Conservation (phyloP, 106 monocot genomes). For the Triglochin maritima region DNA sequence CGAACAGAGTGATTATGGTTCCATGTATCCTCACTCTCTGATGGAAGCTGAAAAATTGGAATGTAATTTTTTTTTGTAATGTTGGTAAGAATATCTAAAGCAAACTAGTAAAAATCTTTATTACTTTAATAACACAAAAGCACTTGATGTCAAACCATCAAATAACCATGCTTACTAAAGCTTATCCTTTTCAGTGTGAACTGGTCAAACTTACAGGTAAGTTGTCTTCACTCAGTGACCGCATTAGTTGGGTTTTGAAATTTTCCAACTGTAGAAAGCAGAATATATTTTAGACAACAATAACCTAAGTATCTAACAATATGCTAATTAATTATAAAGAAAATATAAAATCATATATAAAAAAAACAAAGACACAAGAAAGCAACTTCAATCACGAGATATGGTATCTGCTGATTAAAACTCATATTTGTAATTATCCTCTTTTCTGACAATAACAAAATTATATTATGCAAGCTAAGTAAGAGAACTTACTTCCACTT, state of each 20-base stretch:
- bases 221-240: conserved; percentile 72
- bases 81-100: not conserved
- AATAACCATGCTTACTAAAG: not conserved
- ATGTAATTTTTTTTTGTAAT: not conserved
- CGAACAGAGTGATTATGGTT: conserved; percentile 29
- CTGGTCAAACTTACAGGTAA: conserved; percentile 39
- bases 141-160: not conserved
- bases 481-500: no score
- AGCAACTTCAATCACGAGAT: not conserved
- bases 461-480: no score
- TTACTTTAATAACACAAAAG: not conserved
- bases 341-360: not conserved
- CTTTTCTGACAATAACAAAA: no score
- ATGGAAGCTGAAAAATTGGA: conserved; percentile 12
- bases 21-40: conserved; percentile 36
- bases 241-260: conserved; percentile 86
- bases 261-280: conserved; percentile 41
- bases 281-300: not conserved
- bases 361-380: not conserved
- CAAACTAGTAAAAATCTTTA: not conserved
- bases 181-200: not conserved
- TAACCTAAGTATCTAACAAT: no score
- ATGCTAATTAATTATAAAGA: no score
- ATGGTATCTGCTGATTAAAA: no score
- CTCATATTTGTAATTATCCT: no score